phyloP scores from a whole-genome alignment of 345 rosid genomes.

The Punica granatum region DNA sequence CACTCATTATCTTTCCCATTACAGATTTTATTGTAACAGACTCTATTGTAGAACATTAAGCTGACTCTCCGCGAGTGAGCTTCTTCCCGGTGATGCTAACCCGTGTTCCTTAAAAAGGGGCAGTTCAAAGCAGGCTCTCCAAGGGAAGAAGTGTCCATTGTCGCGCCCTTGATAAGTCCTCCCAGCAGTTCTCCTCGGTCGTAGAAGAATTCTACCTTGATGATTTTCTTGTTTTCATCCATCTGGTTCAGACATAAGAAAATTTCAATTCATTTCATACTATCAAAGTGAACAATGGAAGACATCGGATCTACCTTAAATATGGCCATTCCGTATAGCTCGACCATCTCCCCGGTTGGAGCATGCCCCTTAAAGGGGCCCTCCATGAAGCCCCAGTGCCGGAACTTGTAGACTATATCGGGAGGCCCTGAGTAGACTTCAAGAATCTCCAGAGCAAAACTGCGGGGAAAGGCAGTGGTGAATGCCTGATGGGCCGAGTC shows the following conservation, averaged over 20 bases:
- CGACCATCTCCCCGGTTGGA: constrained; percentile 44
- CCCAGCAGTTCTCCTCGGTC: constrained; percentile 50
- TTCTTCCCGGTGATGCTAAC: constrained; percentile 3
- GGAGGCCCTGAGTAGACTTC: constrained; percentile 58
- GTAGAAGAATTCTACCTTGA: constrained; percentile 45
- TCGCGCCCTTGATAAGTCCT: constrained; percentile 37
- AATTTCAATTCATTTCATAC: neutral
- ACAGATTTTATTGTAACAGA: neutral
- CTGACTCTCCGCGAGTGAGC: neutral
- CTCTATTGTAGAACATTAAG: neutral
- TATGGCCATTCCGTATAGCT: constrained; percentile 32
- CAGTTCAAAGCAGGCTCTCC: constrained; percentile 26
- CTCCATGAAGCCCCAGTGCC: constrained; percentile 72
- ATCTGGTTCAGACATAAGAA: constrained; percentile 14
- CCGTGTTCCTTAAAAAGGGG: constrained; percentile 36
- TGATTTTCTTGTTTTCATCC: constrained; percentile 39
- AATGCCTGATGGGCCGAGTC: constrained; percentile 32
- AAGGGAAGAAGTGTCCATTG: neutral
- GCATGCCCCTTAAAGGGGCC: constrained; percentile 64
- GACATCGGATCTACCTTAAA: constrained; percentile 18
- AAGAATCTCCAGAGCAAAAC: constrained; percentile 54
- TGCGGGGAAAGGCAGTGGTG: constrained; percentile 46
- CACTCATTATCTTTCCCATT: neutral
- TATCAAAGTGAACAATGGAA: neutral
- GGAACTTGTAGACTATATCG: constrained; percentile 48